These are phyloP conservation scores for Ophidiomyces ophidiicola DNA, from an alignment of 2,329 filamentous ascomycete genomes.

Conservation along the genomic window DNA sequence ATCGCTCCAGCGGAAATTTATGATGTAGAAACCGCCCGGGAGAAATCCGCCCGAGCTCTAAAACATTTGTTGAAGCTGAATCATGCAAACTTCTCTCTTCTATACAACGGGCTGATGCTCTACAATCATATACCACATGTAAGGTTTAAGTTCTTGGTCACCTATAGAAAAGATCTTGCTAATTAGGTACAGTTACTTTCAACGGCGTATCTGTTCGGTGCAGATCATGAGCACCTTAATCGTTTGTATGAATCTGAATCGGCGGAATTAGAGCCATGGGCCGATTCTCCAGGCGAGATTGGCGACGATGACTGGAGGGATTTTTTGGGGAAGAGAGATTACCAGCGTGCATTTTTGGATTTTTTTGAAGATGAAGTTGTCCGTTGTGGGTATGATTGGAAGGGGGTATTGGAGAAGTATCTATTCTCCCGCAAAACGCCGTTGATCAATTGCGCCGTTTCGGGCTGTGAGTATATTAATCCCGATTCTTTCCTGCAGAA, in stretches of 20 bases:
- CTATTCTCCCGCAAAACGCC: slow-evolving; percentile 58
- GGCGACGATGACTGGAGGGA: slow-evolving; percentile 70
- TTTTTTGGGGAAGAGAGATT: slow-evolving; percentile 65
- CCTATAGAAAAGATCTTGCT: too few relatives aligned
- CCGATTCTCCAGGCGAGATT: slow-evolving; percentile 72
- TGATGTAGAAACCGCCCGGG: slow-evolving; percentile 65
- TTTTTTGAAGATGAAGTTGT: slow-evolving; percentile 91
- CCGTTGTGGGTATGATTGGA: slow-evolving; percentile 69
- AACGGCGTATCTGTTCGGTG: slow-evolving; percentile 77
- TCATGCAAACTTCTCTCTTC: slow-evolving; percentile 75
- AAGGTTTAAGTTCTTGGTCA: slow-evolving; percentile 21
- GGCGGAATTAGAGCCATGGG: slow-evolving; percentile 64
- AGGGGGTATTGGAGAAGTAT: slow-evolving; percentile 60
- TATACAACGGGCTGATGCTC: slow-evolving; percentile 61
- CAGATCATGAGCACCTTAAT: slow-evolving; percentile 58
- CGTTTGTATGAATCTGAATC: slow-evolving; percentile 68
- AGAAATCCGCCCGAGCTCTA: slow-evolving; percentile 67
- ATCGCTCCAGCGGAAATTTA: slow-evolving; percentile 61
- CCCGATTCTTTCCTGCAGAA: not conserved
- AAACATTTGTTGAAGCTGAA: slow-evolving; percentile 88
- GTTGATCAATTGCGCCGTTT: slow-evolving; percentile 66
- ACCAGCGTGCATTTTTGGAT: slow-evolving; percentile 83
- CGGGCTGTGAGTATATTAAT: slow-evolving; percentile 51
- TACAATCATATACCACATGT: slow-evolving; percentile 76
- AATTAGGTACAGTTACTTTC: slow-evolving; percentile 48